phyloP scores from a whole-genome alignment of 2,329 filamentous ascomycete species.

The Hymenoscyphus salicellus region DNA sequence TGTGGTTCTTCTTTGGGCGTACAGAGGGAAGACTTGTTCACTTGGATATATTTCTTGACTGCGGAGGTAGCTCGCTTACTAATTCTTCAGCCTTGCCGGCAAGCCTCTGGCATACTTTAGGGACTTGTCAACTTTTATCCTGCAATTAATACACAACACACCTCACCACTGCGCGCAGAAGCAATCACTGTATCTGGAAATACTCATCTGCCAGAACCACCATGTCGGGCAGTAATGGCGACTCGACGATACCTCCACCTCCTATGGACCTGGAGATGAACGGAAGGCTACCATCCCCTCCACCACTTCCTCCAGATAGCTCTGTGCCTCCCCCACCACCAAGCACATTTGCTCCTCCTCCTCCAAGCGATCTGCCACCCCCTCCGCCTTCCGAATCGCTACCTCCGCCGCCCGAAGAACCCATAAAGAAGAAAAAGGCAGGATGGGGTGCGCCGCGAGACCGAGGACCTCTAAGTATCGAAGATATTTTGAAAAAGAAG shows the following conservation, averaged over 20 bases:
- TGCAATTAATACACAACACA: background rate
- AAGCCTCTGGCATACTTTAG: background rate
- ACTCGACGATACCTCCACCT: slow-evolving; percentile 26
- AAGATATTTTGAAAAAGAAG: slow-evolving; percentile 82
- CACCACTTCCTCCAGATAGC: slow-evolving; percentile 34
- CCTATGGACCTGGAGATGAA: slow-evolving; percentile 21
- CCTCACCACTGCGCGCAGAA: background rate
- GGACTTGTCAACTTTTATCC: background rate
- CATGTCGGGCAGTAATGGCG: slow-evolving; percentile 17
- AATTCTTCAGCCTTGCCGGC: slow-evolving; percentile 5
- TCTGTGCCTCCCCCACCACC: slow-evolving; percentile 34
- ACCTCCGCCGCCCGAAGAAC: slow-evolving; percentile 45
- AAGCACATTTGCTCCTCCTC: slow-evolving; percentile 27
- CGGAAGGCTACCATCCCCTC: slow-evolving; percentile 29
- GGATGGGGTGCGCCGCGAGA: slow-evolving; percentile 46
- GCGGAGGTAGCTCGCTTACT: background rate
- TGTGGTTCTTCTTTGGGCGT: slow-evolving; percentile 9
- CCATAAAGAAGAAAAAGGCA: slow-evolving; percentile 47
- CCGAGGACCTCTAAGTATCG: slow-evolving; percentile 67
- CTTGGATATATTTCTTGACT: background rate
- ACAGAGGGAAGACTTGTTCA: slow-evolving; percentile 2
- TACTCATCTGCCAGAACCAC: background rate
- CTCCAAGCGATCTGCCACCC: slow-evolving; percentile 33
- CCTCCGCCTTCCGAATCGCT: slow-evolving; percentile 38
- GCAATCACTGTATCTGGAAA: background rate